Percentiles rank a stretch among this genome's conserved stretches.
Conservation (phyloP, 75 land plant genomes). For the Cupressus sempervirens region DNA sequence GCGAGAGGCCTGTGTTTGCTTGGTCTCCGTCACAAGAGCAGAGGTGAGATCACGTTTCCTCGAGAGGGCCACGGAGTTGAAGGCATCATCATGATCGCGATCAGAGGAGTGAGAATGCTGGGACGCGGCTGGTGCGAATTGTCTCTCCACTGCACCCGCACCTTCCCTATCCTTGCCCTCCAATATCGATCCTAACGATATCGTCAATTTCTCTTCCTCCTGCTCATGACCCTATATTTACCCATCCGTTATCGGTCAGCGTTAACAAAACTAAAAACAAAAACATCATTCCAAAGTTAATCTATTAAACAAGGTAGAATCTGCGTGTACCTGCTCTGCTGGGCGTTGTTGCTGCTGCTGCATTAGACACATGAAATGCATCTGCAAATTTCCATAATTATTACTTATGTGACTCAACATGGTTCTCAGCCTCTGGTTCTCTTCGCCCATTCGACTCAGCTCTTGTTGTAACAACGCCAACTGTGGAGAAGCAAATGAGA, state of each 20-base stretch:
- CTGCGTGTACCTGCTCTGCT: not conserved
- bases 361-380: slow-evolving; percentile 33
- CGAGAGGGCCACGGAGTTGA: not conserved
- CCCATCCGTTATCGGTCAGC: too few species aligned
- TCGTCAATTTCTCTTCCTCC: slow-evolving; percentile 1
- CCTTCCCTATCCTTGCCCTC: not conserved
- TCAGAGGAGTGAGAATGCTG: slow-evolving; percentile 2
- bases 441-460: slow-evolving; percentile 47
- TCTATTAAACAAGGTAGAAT: too few species aligned
- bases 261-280: too few species aligned
- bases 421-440: slow-evolving; percentile 52
- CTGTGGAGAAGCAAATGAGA: slow-evolving; percentile 19
- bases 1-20: too few species aligned
- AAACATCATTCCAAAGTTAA: too few species aligned
- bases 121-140: not conserved
- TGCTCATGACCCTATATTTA: not conserved
- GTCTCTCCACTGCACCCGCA: not conserved
- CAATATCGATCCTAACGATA: not conserved
- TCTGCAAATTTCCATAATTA: slow-evolving; percentile 42
- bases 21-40: not conserved
- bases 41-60: not conserved
- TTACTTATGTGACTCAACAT: slow-evolving; percentile 38
- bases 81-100: too few species aligned
- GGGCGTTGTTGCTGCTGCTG: slow-evolving; percentile 21
- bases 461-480: slow-evolving; percentile 40